These are phyloP conservation scores for Francoa sonchifolia DNA, from an alignment of 441 rosid genomes.

Conservation along the genomic window DNA sequence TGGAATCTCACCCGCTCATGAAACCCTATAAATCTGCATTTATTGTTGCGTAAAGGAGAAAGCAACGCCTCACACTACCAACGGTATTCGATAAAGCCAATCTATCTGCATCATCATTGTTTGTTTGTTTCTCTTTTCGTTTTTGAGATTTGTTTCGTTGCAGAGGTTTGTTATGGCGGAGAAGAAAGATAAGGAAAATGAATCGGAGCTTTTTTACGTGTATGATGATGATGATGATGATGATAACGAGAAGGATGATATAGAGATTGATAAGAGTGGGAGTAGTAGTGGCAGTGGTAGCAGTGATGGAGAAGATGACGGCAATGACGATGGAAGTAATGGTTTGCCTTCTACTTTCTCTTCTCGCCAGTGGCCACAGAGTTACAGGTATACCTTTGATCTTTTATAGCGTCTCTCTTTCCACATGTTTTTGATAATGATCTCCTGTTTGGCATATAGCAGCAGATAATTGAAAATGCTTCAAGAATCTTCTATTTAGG, in stretches of 20 bases:
- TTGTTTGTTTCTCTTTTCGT: no score
- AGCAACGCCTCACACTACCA: no score
- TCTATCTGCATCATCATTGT: no score
- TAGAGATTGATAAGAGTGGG: no score
- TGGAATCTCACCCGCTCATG: no score
- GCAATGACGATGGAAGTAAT: neutral
- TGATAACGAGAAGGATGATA: neutral
- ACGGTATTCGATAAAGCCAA: no score
- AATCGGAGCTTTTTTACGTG: neutral
- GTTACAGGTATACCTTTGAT: constrained; percentile 7
- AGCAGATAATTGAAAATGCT: no score
- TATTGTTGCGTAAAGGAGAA: no score
- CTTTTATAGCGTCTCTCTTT: neutral
- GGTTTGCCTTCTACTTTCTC: no score
- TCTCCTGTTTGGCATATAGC: no score
- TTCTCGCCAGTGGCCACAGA: constrained; percentile 16
- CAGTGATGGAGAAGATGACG: neutral
- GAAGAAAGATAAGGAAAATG: neutral
- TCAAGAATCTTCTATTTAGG: no score
- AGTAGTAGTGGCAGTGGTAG: neutral
- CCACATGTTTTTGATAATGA: constrained; percentile 1
- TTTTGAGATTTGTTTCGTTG: neutral
- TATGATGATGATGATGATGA: neutral
- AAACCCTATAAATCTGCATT: no score
- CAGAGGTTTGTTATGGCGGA: neutral